Conservation (phyloP, 2,329 filamentous ascomycete genomes). For the Onygena corvina region DNA sequence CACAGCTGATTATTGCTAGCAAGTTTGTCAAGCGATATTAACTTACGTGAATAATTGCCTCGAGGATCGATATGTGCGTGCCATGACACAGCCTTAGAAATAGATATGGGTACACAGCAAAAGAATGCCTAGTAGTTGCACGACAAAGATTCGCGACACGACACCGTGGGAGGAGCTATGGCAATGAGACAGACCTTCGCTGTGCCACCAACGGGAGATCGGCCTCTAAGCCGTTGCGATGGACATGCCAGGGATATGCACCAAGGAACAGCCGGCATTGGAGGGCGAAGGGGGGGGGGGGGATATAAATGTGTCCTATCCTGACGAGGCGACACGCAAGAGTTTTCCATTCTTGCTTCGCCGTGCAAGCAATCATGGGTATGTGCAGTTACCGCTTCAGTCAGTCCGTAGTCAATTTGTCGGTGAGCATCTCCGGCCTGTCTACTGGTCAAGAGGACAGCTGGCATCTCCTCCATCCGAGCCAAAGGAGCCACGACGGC, state of each 20-base stretch:
- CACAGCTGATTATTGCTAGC: background rate
- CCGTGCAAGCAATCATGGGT: background rate
- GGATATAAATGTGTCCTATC: background rate
- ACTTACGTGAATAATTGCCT: background rate
- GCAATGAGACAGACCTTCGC: background rate
- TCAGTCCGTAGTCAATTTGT: background rate
- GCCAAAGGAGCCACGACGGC: too few species aligned
- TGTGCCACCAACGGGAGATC: background rate
- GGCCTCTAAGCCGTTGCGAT: background rate
- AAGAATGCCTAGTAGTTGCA: background rate
- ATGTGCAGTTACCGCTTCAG: background rate
- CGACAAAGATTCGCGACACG: background rate
- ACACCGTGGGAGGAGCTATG: slow-evolving; percentile 6
- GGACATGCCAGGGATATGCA: background rate
- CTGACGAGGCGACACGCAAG: background rate
- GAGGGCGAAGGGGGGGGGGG: too few species aligned
- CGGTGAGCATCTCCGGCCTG: background rate
- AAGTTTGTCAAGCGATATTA: slow-evolving; percentile 4
- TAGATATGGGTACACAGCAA: background rate
- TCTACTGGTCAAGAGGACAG: background rate
- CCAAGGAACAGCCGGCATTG: background rate
- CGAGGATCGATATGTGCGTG: background rate
- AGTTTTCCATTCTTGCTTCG: background rate
- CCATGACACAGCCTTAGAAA: background rate
- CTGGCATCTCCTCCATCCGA: background rate